Conservation (phyloP, 148 eudicot species). For the Nepenthes gracilis region DNA sequence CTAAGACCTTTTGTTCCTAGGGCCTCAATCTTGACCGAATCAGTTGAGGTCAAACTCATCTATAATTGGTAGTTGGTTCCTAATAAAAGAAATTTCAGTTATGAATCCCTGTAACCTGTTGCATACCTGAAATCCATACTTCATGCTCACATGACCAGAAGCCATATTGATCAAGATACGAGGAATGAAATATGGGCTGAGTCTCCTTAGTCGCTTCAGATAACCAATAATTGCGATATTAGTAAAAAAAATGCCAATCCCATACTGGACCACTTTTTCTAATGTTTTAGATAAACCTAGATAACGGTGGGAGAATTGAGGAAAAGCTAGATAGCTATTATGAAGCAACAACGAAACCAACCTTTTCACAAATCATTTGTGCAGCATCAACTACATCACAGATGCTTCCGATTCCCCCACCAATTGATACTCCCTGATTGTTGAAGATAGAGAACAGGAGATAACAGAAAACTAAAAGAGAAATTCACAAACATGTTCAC, state of each 20-base stretch:
- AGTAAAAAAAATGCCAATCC: not conserved
- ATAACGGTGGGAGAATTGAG: not conserved
- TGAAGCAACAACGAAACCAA: slow-evolving; percentile 11
- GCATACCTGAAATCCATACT: slow-evolving; percentile 89
- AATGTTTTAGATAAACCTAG: not conserved
- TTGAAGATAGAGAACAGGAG: slow-evolving; percentile 3
- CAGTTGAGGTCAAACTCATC: too few relatives aligned
- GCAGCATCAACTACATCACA: slow-evolving; percentile 87
- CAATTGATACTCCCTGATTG: slow-evolving; percentile 88
- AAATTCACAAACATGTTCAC: not conserved
- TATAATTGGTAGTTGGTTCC: not conserved
- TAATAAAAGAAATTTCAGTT: not conserved
- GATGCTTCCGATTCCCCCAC: slow-evolving; percentile 93
- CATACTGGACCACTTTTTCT: not conserved
- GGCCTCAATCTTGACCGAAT: too few relatives aligned
- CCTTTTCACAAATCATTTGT: slow-evolving; percentile 82
- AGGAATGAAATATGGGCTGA: slow-evolving; percentile 91
- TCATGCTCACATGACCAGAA: slow-evolving; percentile 98
- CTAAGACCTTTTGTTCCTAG: too few relatives aligned
- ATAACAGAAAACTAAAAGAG: slow-evolving; percentile 5
- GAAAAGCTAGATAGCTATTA: not conserved
- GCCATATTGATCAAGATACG: slow-evolving; percentile 97
- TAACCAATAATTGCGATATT: not conserved
- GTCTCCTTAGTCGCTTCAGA: slow-evolving; percentile 72
- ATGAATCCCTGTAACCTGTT: slow-evolving; percentile 5